Base-by-base conservation (phyloP, 2,329 filamentous ascomycete genomes). In the Paracoccidioides brasiliensis region DNA sequence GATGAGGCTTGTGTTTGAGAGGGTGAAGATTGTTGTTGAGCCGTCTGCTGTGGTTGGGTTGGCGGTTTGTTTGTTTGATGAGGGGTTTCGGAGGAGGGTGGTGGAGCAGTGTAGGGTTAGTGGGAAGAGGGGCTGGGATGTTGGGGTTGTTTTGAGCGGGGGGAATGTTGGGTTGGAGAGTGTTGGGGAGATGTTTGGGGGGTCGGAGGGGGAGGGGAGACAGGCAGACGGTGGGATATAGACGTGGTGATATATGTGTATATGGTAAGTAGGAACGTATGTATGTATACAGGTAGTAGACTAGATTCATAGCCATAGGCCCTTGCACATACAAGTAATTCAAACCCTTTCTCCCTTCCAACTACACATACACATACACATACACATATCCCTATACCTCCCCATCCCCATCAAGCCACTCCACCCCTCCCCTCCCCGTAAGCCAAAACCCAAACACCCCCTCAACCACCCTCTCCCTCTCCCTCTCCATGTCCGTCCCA, bases 21-120 rank as follows among this genome's bases (percentile, higher is more conserved):
- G 90, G 56, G 82, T 93, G 78, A 96, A 97, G 80, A 74, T 95
- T 49, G 82, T 96, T 28, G 83, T 96, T 10, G 91, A 97, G 76
- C 91, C 91, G 28, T 90, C 85, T 70, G 82, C 86, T 0, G 89
- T 84, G 2, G 90, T 96, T n/a, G 81, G 83, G 1, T 69, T 97
- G 57, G 93, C 91, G 0, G 86, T 88, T 6, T 84, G 83, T 53
- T 72, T 97, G 61, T 96, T 82, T 61, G 86, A 95, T 67, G 88
- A 94, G 70, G 88, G 90, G 3, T 96, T 96, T 59, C 75, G 88
- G 56, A 68, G 65, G 10, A 70, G 85, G 70, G 85, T 90, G 9
- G 69, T 69, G 55, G 60, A 62, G 57, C 86, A 90, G 69, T 86
- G 76, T 0, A 86, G 87, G 0, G 77, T 81, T 53, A 75, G 80